These are phyloP conservation scores for Penicillium capsulatum DNA, from an alignment of 2,329 filamentous ascomycete genomes.

Conservation along the genomic window DNA sequence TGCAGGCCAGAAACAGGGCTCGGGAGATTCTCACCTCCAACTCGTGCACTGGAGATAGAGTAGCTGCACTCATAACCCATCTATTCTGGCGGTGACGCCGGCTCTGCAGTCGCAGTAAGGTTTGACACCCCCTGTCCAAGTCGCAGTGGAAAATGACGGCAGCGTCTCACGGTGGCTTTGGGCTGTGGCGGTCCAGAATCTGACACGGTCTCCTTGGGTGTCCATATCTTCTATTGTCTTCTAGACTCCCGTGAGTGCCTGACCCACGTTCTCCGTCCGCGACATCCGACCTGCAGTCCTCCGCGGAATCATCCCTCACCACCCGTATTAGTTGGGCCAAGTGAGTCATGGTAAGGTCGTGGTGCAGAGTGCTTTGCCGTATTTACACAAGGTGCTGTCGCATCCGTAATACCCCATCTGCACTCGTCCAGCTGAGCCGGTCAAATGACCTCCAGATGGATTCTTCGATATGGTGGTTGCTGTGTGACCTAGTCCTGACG, in stretches of 20 bases:
- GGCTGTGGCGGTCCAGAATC: constrained; percentile 10
- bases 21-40: too few species aligned
- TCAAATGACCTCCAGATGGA: constrained; percentile 16
- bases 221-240: constrained; percentile 11
- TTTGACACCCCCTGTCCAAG: constrained; percentile 1
- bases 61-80: too few species aligned
- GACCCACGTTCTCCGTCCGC: constrained; percentile 5
- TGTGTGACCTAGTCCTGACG: too few species aligned
- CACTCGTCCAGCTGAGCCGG: constrained; percentile 8
- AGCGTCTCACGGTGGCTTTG: neutral
- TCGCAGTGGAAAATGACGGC: neutral
- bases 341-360: neutral
- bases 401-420: constrained; percentile 4
- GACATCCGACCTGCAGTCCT: constrained; percentile 10
- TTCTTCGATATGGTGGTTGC: constrained; percentile 1
- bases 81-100: too few species aligned
- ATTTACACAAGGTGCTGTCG: constrained; percentile 6
- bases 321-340: too few species aligned
- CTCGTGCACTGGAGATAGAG: too few species aligned
- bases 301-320: neutral
- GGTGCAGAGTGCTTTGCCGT: neutral
- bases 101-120: constrained; percentile 11
- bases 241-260: constrained; percentile 6
- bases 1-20: neutral
- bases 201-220: constrained; percentile 6